These are phyloP conservation scores for Sanguinoderma infundibulare DNA, from an alignment of 1,284 basidiomycete species.

Conservation along the genomic window DNA sequence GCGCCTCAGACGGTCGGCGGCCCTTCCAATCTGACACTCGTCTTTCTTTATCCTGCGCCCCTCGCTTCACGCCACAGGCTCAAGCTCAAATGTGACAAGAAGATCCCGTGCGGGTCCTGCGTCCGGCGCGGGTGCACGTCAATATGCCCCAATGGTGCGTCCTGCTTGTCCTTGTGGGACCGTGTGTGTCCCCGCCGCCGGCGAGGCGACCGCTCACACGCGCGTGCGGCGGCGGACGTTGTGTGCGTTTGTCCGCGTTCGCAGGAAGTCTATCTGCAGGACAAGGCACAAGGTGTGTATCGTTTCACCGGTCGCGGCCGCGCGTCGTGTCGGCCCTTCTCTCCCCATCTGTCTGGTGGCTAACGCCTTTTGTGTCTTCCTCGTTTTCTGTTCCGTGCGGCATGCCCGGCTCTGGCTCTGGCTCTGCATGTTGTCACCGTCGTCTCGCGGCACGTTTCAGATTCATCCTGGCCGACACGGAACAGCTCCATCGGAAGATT, in stretches of 20 bases:
- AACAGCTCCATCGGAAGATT: conserved; percentile 75
- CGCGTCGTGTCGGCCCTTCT: not conserved
- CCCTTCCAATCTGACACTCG: not conserved
- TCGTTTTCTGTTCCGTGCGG: not conserved
- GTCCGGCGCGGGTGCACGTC: conserved; percentile 74
- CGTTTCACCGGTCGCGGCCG: not conserved
- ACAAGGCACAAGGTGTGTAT: conserved; percentile 36
- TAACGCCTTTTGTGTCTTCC: not conserved
- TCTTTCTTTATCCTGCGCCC: not conserved
- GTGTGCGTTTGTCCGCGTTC: conserved; percentile 47
- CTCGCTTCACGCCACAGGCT: conserved; percentile 44
- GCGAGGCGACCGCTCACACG: conserved; percentile 52
- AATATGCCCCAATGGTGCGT: conserved; percentile 72
- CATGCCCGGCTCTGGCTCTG: not conserved
- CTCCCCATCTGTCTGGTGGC: not conserved
- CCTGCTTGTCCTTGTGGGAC: conserved; percentile 5
- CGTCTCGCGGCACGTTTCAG: conserved; percentile 38
- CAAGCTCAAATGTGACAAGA: conserved; percentile 80
- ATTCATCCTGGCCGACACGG: conserved; percentile 80
- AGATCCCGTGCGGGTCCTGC: conserved; percentile 75
- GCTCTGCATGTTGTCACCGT: not conserved
- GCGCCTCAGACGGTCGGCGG: not conserved
- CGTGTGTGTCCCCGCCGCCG: not conserved
- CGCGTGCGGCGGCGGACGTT: conserved; percentile 34
- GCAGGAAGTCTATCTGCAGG: conserved; percentile 37